Base-by-base conservation (phyloP, 1,284 basidiomycete species). In the Cutaneotrichosporon mucoides region DNA sequence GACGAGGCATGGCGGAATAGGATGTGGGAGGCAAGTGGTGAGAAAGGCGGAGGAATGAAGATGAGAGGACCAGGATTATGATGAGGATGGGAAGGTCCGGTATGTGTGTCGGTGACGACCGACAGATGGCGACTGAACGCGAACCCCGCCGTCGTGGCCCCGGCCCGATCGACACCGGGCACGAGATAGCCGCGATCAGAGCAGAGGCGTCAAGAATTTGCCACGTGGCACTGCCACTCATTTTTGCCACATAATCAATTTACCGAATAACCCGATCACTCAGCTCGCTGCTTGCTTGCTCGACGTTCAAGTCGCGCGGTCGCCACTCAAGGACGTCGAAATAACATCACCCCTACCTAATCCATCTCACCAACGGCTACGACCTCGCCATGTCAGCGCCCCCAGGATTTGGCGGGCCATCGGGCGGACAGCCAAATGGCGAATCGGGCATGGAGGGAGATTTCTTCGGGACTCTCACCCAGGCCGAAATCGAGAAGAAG, bases 401-500 rank as follows among this genome's bases (percentile, higher is more conserved):
- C 45, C 75, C 76, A 58, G 75, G 75, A 64, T 78, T 78, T 60
- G 73, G 72, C 44, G 63, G 55, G 38, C 57, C 55, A 37, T 36
- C 61, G 53, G 44, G 54, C 33, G 49, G 40, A 11, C 68, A 69
- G 55, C 65, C 70, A 11, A 70, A 72, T 48, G 61, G 60, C 46
- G 66, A 59, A 53, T 63, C 59, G 44, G 57, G 67, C 61, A 73
- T 73, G 73, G 75, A 76, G 51, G 75, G 75, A 42, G 69, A 76
- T 63, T 76, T 76, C 55, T 73, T 76, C 56, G 73, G 73, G 42
- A 68, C 72, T 42, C 63, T 79, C 43, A 70, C 72, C 46, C 69
- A 68, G 13, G 75, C 71, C n/a, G 76, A 79, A 61, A 75, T 79
- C 59, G 76, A 73, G 59, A 76, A 76, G 64, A 79, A 79, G 71